Evolutionary conservation across 2,329 filamentous ascomycete genomes (phyloP).

Genomic region (Falciphora oryzae): DNA sequence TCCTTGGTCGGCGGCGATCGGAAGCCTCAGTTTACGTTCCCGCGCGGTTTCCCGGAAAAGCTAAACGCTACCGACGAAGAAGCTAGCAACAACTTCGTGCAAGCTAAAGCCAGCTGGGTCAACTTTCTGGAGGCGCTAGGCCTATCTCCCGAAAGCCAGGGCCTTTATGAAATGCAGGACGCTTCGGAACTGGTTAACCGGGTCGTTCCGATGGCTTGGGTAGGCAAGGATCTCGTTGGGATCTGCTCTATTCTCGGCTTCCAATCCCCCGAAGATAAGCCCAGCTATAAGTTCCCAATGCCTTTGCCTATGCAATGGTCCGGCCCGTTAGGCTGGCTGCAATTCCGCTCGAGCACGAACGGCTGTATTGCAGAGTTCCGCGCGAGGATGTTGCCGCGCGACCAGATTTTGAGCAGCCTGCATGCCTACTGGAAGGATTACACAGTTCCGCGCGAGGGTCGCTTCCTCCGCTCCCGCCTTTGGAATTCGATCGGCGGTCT

Average conservation of each 20-base stretch:
- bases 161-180: constrained; percentile 1
- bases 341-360: neutral
- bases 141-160: neutral
- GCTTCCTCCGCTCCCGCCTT: no score
- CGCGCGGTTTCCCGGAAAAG: no score
- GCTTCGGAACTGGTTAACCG: constrained; percentile 2
- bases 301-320: neutral
- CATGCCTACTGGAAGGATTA: no score
- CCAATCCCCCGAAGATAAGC: neutral
- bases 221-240: constrained; percentile 3
- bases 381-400: no score
- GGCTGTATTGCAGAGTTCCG: constrained; percentile 4
- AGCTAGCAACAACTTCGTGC: neutral
- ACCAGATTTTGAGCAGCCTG: no score
- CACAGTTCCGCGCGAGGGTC: no score
- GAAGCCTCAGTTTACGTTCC: no score
- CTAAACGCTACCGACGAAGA: neutral
- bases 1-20: no score
- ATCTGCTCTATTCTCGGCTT: constrained; percentile 1
- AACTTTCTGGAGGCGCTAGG: constrained; percentile 2
- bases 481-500: no score
- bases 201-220: neutral
- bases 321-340: neutral
- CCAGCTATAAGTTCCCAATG: neutral
- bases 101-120: constrained; percentile 1